phyloP scores from a whole-genome alignment of 2,329 filamentous ascomycete species.

The Epicoccum sorghinum region DNA sequence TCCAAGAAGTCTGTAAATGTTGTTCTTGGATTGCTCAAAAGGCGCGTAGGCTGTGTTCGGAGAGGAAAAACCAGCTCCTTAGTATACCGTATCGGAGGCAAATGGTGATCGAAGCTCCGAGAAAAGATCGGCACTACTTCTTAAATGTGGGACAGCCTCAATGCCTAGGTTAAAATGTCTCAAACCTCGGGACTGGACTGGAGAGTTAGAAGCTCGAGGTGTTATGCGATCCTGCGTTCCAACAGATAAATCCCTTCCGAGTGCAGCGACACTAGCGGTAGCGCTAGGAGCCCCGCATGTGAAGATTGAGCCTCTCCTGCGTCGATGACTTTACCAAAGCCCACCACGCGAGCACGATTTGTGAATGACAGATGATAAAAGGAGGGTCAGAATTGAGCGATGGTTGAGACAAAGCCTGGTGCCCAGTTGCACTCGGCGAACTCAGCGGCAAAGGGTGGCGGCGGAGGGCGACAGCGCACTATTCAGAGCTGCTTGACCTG shows the following conservation, averaged over 20 bases:
- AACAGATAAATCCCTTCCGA: slow-evolving; percentile 1
- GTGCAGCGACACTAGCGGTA: slow-evolving; percentile 4
- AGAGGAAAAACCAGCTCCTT: neutral
- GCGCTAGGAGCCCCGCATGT: slow-evolving; percentile 15
- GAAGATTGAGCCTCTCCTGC: slow-evolving; percentile 14
- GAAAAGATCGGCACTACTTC: too few relatives aligned
- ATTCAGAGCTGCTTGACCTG: slow-evolving; percentile 49
- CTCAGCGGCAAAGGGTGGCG: slow-evolving; percentile 31
- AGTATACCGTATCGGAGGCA: too few relatives aligned
- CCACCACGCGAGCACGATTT: slow-evolving; percentile 2
- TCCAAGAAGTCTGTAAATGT: too few relatives aligned
- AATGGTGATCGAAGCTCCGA: too few relatives aligned
- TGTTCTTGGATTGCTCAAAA: too few relatives aligned
- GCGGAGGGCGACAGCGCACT: slow-evolving; percentile 43
- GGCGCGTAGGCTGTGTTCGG: neutral
- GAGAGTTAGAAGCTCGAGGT: slow-evolving; percentile 3
- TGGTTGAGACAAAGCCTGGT: slow-evolving; percentile 33
- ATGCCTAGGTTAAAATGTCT: too few relatives aligned
- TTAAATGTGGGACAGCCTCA: neutral
- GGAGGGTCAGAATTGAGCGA: slow-evolving; percentile 19
- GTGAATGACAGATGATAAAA: slow-evolving; percentile 16
- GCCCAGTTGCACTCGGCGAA: slow-evolving; percentile 33
- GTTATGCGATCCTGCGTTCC: slow-evolving; percentile 2
- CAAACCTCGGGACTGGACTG: too few relatives aligned
- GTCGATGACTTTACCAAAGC: slow-evolving; percentile 2